Evolutionary conservation across 495 filamentous ascomycete genomes (phyloP), one percentile per base, ranked within the genome.

Genomic region (Neurospora cerealis): DNA sequence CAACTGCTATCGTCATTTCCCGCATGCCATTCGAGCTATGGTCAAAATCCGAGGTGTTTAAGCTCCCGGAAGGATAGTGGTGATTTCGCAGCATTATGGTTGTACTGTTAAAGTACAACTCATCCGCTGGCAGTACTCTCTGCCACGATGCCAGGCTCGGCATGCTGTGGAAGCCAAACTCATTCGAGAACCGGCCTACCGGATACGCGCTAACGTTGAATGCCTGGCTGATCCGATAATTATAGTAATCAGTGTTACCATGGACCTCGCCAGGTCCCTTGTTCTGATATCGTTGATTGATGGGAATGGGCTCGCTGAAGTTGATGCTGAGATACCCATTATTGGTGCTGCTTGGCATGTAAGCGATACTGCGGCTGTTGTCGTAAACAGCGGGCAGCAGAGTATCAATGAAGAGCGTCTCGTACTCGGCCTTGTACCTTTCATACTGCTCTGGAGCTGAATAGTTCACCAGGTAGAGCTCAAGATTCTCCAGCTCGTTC

Each of bases 111-210:
- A 91, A 91, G 73, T 83, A 76, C 5, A 91, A 78, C 28, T 91
- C 85, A 10, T 83, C 77, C 2, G 79, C 78, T 10, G 83, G 78
- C 0, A 91, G 77, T 1, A 85, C 89, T 76, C 89, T 83, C 48
- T 83, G 83, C 89, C 89, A 91, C 15, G 84, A 88, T 71, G 89
- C 87, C 11, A 91, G 74, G 75, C 86, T 89, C 3, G 90, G 90
- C 89, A 92, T 91, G 71, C 86, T 88, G 74, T 89, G 89, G 79
- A 85, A 91, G 69, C 90, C 90, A 71, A 91, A 92, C 78, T 92
- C 90, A 74, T 89, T 89, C 10, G 88, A 85, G 76, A 92, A 91
- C n/a, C 90, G 85, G 15, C 88, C 89, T 0, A 90, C 83, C 0
- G 89, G 90, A 73, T 90, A 91, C 10, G 79, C 78, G 7, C 81